These are phyloP conservation scores for Neofusicoccum kwambonambiense DNA, from an alignment of 2,329 filamentous ascomycete genomes.

Conservation along the genomic window DNA sequence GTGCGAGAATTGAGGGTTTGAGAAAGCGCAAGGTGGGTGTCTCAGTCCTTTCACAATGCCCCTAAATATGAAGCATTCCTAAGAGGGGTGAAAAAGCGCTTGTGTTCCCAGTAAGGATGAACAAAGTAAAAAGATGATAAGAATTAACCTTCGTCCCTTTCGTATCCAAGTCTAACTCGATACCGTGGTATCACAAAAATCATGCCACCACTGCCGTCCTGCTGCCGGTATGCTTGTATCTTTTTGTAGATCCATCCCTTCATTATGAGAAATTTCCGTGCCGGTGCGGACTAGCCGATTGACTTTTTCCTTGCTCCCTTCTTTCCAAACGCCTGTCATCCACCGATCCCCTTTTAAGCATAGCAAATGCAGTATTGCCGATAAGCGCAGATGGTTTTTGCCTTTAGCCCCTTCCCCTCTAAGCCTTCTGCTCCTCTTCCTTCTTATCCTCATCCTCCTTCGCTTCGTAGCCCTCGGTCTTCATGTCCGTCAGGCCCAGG, in stretches of 20 bases:
- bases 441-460: constrained; percentile 20
- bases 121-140: no score
- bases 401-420: not conserved
- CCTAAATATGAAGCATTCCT: no score
- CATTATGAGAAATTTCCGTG: not conserved
- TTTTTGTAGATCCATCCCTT: not conserved
- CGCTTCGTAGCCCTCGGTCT: constrained; percentile 71
- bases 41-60: no score
- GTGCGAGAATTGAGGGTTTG: no score
- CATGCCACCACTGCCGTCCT: no score
- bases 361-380: not conserved
- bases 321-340: constrained; percentile 4
- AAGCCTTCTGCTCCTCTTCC: constrained; percentile 1
- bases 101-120: no score
- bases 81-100: no score
- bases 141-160: no score
- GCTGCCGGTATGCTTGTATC: no score
- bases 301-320: not conserved
- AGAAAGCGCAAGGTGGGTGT: no score
- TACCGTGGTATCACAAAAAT: no score
- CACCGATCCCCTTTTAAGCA: not conserved
- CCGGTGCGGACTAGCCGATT: not conserved
- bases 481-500: constrained; percentile 87
- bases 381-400: not conserved
- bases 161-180: no score